phyloP scores from a whole-genome alignment of 2,329 filamentous ascomycete genomes.

The Endoconidiophora laricicola region DNA sequence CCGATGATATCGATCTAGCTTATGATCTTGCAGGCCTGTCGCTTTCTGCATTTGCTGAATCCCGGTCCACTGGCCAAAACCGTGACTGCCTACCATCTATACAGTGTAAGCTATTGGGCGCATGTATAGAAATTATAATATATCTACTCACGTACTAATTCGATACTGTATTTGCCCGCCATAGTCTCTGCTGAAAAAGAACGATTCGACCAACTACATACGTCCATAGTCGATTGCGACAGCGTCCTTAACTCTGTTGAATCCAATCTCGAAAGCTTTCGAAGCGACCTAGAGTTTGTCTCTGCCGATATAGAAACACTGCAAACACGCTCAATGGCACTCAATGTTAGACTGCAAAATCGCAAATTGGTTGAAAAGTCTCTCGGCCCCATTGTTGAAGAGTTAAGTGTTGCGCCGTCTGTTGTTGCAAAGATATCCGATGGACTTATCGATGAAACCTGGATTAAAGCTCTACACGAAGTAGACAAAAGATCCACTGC shows the following conservation, averaged over 20 bases:
- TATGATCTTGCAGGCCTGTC: conserved; percentile 69
- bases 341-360: conserved; percentile 78
- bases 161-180: background rate
- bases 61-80: conserved; percentile 13
- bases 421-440: conserved; percentile 76
- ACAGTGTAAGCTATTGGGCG: conserved; percentile 6
- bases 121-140: background rate
- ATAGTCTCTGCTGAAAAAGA: conserved; percentile 63
- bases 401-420: conserved; percentile 72
- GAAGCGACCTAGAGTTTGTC: conserved; percentile 78
- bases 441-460: conserved; percentile 75
- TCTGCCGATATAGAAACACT: conserved; percentile 91
- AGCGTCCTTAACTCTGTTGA: conserved; percentile 88
- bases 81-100: background rate
- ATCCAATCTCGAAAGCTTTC: conserved; percentile 79
- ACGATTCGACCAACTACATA: conserved; percentile 80
- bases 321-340: conserved; percentile 65
- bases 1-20: conserved; percentile 42
- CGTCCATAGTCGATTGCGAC: conserved; percentile 78
- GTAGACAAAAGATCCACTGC: conserved; percentile 61
- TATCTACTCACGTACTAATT: conserved; percentile 14
- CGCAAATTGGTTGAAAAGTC: conserved; percentile 77
- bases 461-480: conserved; percentile 69
- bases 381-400: conserved; percentile 76
- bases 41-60: conserved; percentile 50